Conservation (phyloP, 768 basidiomycete species). For the Naganishia kalamii region DNA sequence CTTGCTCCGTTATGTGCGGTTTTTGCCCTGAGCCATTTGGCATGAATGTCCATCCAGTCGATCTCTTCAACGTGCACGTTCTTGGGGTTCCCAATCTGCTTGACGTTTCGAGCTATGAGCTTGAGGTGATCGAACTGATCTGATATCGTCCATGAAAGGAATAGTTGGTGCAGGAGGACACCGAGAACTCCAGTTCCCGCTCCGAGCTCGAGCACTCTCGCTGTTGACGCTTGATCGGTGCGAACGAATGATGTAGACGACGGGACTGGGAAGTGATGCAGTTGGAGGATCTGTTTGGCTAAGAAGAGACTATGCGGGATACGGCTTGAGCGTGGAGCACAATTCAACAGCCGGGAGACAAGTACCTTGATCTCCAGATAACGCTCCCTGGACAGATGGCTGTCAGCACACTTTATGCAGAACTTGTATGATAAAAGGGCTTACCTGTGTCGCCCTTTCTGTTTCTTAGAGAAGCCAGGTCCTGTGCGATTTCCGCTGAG, state of each 20-base stretch:
- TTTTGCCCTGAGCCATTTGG: background rate
- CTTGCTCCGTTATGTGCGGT: background rate
- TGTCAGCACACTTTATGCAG: background rate
- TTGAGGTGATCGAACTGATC: slow-evolving; percentile 41
- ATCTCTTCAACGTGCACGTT: slow-evolving; percentile 35
- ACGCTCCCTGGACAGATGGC: slow-evolving; percentile 37
- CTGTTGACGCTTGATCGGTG: background rate
- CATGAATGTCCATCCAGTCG: slow-evolving; percentile 36
- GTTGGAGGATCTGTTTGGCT: slow-evolving; percentile 31
- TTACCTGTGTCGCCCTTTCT: slow-evolving; percentile 44
- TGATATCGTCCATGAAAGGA: slow-evolving; percentile 31
- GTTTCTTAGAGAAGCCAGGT: slow-evolving; percentile 36
- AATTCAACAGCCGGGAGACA: background rate
- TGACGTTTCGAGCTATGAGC: slow-evolving; percentile 36
- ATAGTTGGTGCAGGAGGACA: slow-evolving; percentile 31
- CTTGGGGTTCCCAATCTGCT: slow-evolving; percentile 25
- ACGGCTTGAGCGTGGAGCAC: background rate
- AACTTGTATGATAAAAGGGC: background rate
- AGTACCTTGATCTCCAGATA: slow-evolving; percentile 39
- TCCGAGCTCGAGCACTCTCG: slow-evolving; percentile 40
- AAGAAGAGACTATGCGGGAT: slow-evolving; percentile 29
- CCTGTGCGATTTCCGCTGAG: slow-evolving; percentile 34
- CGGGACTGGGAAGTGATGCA: slow-evolving; percentile 26
- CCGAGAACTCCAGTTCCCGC: slow-evolving; percentile 40
- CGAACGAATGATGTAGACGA: slow-evolving; percentile 25